Evolutionary conservation across 1,284 basidiomycete species (phyloP).

Genomic region (Jaminaea rosea): DNA sequence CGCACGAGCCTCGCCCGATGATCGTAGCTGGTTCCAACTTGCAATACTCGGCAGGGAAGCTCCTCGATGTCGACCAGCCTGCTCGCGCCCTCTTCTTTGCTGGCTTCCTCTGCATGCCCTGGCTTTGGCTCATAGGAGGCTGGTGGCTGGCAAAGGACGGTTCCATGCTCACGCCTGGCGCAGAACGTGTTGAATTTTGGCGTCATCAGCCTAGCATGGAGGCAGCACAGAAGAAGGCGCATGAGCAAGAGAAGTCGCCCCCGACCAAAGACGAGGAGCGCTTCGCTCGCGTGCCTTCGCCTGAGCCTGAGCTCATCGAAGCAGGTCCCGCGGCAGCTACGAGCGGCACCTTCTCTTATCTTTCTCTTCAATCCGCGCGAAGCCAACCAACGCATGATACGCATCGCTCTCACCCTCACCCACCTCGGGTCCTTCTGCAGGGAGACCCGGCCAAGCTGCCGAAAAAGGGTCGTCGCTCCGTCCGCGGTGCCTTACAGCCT

Average conservation of each 20-base stretch:
- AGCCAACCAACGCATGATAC: constrained; percentile 18
- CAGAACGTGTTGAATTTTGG: constrained; percentile 19
- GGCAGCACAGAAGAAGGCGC: background rate
- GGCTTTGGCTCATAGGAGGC: constrained; percentile 39
- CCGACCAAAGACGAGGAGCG: background rate
- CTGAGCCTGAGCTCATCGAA: constrained; percentile 19
- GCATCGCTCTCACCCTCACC: no score
- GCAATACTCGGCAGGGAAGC: background rate
- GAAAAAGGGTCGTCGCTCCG: constrained; percentile 10
- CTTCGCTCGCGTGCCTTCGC: background rate
- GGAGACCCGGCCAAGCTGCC: constrained; percentile 15
- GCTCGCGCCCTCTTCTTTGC: constrained; percentile 33
- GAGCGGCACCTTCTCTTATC: no score
- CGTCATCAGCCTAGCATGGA: constrained; percentile 21
- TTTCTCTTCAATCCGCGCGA: constrained; percentile 22
- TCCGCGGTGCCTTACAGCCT: constrained; percentile 14
- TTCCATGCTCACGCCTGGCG: constrained; percentile 1
- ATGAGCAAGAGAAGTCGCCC: background rate
- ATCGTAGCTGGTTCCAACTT: background rate
- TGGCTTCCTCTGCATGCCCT: constrained; percentile 37
- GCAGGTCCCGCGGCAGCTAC: no score
- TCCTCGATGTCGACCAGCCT: constrained; percentile 16
- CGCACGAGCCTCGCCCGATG: background rate
- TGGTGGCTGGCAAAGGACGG: constrained; percentile 26
- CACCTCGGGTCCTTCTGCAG: no score